Base-by-base conservation (phyloP, 2,329 filamentous ascomycete genomes). In the Diaporthe citri region DNA sequence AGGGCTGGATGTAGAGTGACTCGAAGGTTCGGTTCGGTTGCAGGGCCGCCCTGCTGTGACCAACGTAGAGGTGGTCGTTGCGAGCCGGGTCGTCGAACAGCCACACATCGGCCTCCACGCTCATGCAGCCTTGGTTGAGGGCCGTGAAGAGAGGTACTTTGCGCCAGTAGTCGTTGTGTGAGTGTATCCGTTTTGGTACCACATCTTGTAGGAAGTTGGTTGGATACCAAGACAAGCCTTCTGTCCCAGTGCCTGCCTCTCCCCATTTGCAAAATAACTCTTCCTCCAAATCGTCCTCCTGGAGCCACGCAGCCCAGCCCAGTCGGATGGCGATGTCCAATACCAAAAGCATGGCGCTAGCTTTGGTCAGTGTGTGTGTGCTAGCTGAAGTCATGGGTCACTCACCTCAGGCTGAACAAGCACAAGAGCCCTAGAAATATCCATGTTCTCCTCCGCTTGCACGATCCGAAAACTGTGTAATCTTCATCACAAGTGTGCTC, bases 91-190 rank as follows among this genome's bases (percentile, higher is more conserved):
- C 80, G 72, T 88, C 85, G 64, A 88, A 88, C 1, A 90, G 84
- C 91, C 91, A 95, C 31, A 95, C 89, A 79, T 95, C 93, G 3
- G 91, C 92, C 82, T 95, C 93, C 4, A 93, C 86, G 13, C 91
- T 89, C 8, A 90, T 89, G 78, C 90, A 93, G 9, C 91, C 90
- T 7, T 88, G 87, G 10, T 84, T 81, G 1, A 93, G 81, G 31
- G 93, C 93, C 15, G 90, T 90, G 78, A 89, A 92, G 4, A 95
- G 85, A 0, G 93, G 92, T 0, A 89, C 85, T 25, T 85, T 85
- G 66, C 91, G 88, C 90, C 90, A 93, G 82, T 94, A 94, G 81
- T 94, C 92, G 78, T 94, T 94, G 80, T 94, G 92, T 1, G 89
- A 92, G 80, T 93, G 91, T 76, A 91, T 92, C 2, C 85, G 84